These are phyloP conservation scores for Termitomyces sp. DNA, from an alignment of 768 basidiomycete species.

Conservation along the genomic window DNA sequence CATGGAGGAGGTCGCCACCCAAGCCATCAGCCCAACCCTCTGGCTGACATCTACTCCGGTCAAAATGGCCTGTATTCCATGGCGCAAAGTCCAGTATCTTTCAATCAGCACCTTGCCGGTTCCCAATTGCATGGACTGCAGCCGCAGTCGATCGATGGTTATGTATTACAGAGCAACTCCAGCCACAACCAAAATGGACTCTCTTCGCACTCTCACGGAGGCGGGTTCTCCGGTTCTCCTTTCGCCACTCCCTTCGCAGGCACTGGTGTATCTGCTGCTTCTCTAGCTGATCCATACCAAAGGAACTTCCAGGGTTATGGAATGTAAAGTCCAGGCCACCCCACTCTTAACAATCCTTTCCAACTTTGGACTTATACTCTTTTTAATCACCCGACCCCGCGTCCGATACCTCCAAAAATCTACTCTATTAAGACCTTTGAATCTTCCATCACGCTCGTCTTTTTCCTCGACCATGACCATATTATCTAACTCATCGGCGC, in stretches of 20 bases:
- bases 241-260: slow-evolving; percentile 52
- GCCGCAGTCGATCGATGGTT: slow-evolving; percentile 74
- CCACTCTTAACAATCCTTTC: slow-evolving; percentile 19
- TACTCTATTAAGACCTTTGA: slow-evolving; percentile 41
- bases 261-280: slow-evolving; percentile 44
- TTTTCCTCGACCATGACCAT: slow-evolving; percentile 19
- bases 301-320: slow-evolving; percentile 62
- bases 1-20: slow-evolving; percentile 50
- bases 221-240: slow-evolving; percentile 56
- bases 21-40: slow-evolving; percentile 44
- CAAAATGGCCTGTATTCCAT: slow-evolving; percentile 62
- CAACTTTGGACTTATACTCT: slow-evolving; percentile 31
- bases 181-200: slow-evolving; percentile 56
- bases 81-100: slow-evolving; percentile 49
- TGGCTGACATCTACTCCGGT: slow-evolving; percentile 64
- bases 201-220: slow-evolving; percentile 53
- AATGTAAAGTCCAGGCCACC: slow-evolving; percentile 51
- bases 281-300: slow-evolving; percentile 74
- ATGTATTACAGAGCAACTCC: slow-evolving; percentile 73
- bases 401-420: slow-evolving; percentile 34
- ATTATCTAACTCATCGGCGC: slow-evolving; percentile 28
- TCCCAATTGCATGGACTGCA: slow-evolving; percentile 59
- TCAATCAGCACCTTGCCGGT: slow-evolving; percentile 51
- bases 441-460: slow-evolving; percentile 36
- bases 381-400: slow-evolving; percentile 31